phyloP scores from a whole-genome alignment of 306 rosid species.

The Acmispon strigosus region DNA sequence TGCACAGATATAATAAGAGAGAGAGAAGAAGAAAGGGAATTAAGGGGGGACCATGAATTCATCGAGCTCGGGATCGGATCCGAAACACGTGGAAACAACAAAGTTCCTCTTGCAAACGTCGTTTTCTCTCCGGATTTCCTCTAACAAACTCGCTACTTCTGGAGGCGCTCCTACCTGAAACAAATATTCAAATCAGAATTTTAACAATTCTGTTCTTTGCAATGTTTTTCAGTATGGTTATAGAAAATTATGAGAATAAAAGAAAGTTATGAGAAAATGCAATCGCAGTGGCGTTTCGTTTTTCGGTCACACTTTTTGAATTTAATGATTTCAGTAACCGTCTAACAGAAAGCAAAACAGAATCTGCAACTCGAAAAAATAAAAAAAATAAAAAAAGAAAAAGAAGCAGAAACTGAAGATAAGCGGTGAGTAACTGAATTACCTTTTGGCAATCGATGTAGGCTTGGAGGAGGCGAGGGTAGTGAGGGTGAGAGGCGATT shows the following conservation, averaged over 20 bases:
- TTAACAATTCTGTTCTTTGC: no score
- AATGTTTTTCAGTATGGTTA: not conserved
- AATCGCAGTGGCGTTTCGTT: no score
- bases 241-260: not conserved
- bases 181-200: no score
- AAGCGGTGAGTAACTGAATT: not conserved
- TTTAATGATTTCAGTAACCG: not conserved
- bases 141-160: conserved; percentile 58
- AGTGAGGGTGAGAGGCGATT: conserved; percentile 74
- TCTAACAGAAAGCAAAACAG: not conserved
- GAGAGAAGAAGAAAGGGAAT: not conserved
- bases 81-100: conserved; percentile 62
- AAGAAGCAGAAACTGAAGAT: no score
- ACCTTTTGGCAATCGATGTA: conserved; percentile 91
- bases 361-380: not conserved
- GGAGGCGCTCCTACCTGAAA: conserved; percentile 83
- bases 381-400: not conserved
- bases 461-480: conserved; percentile 74
- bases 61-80: conserved; percentile 93
- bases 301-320: no score
- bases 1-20: no score
- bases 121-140: conserved; percentile 63
- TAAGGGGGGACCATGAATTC: conserved; percentile 78
- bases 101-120: conserved; percentile 44
- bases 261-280: no score